Conservation (phyloP, 495 filamentous ascomycete species). For the Penicillium macrosclerotiorum region DNA sequence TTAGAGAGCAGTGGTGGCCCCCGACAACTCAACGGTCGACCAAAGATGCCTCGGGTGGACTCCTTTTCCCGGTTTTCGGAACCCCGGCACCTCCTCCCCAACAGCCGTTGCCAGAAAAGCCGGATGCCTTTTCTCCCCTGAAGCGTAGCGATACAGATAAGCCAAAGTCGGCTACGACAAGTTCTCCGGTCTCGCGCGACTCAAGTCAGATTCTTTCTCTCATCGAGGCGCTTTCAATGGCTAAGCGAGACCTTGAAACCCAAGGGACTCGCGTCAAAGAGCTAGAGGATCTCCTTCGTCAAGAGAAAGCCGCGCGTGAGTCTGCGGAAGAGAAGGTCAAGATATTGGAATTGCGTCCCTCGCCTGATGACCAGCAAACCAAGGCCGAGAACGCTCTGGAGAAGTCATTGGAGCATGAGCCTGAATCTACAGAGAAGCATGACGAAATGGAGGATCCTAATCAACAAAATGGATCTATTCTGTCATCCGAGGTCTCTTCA, state of each 20-base stretch:
- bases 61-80: conserved; percentile 71
- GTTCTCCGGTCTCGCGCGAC: conserved; percentile 63
- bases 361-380: conserved; percentile 15
- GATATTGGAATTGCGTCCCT: conserved; percentile 56
- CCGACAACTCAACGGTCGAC: conserved; percentile 44
- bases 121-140: conserved; percentile 56
- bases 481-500: conserved; percentile 15
- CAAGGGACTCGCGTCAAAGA: conserved; percentile 76
- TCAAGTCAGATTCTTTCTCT: conserved; percentile 74
- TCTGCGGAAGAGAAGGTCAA: conserved; percentile 78
- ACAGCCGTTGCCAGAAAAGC: conserved; percentile 87
- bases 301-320: conserved; percentile 79
- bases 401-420: conserved; percentile 18
- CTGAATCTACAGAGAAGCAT: conserved; percentile 9
- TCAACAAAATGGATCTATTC: conserved; percentile 19
- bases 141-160: conserved; percentile 76
- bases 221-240: conserved; percentile 74
- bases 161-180: conserved; percentile 54
- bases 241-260: conserved; percentile 76
- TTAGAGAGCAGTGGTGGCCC: conserved; percentile 35
- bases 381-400: conserved; percentile 34
- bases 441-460: conserved; percentile 3
- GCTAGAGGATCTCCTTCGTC: conserved; percentile 72
- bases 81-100: conserved; percentile 89
- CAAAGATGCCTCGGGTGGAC: conserved; percentile 58